These are phyloP conservation scores for Pueraria montana DNA, from an alignment of 306 rosid genomes.

Conservation along the genomic window DNA sequence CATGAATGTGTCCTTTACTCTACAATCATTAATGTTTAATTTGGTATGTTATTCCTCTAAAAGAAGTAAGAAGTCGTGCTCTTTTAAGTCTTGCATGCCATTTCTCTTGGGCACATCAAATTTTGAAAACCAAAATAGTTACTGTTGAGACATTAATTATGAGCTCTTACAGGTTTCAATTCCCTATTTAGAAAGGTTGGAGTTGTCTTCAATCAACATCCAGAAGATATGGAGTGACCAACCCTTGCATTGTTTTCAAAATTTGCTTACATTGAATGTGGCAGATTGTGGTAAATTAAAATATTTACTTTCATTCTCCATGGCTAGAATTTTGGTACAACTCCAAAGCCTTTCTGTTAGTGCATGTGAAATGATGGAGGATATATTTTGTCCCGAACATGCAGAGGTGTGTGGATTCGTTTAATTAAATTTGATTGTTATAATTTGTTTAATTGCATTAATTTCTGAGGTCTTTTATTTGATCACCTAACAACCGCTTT, in stretches of 20 bases:
- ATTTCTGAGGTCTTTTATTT: not conserved
- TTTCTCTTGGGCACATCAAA: not conserved
- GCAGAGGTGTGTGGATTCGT: not conserved
- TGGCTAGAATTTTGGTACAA: conserved; percentile 13
- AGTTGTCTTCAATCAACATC: conserved; percentile 32
- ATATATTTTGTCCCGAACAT: not conserved
- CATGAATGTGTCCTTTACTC: too few relatives aligned
- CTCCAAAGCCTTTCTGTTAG: conserved; percentile 33
- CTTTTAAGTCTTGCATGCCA: not conserved
- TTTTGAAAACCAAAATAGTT: not conserved
- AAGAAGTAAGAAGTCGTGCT: not conserved
- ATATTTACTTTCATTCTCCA: too few relatives aligned
- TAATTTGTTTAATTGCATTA: not conserved
- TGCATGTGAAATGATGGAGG: conserved; percentile 31
- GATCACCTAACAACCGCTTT: not conserved
- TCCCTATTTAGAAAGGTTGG: conserved; percentile 44
- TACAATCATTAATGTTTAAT: too few relatives aligned
- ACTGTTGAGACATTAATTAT: not conserved
- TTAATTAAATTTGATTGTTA: not conserved
- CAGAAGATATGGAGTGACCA: conserved; percentile 28
- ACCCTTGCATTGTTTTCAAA: not conserved
- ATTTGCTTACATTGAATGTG: too few relatives aligned
- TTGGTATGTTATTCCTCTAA: too few relatives aligned
- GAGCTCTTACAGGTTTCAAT: conserved; percentile 27
- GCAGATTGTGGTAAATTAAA: too few relatives aligned